Percentiles rank a stretch among this genome's conserved stretches.
Conservation (phyloP, 352 stramenopile species). For the Phytophthora boehmeriae region DNA sequence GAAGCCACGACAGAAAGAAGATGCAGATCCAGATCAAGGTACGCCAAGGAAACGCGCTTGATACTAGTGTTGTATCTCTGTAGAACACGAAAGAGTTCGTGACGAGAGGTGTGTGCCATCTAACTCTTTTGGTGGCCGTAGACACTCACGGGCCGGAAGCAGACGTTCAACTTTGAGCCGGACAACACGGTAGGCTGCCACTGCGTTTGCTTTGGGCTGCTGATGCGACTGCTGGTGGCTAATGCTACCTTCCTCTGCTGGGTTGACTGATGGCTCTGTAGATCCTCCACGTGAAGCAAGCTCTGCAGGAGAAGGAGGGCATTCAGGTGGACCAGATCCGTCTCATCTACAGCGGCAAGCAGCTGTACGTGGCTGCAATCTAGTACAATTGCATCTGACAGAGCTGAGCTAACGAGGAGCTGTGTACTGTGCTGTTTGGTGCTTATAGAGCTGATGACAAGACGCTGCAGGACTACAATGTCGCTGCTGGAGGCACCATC, state of each 20-base stretch:
- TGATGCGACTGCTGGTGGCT: background rate
- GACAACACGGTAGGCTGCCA: conserved; percentile 75
- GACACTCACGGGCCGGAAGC: conserved; percentile 88
- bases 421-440: conserved; percentile 5
- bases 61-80: background rate
- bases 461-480: conserved; percentile 97
- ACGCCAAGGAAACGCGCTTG: background rate
- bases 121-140: conserved; percentile 21
- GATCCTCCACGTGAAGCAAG: conserved; percentile 97
- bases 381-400: background rate
- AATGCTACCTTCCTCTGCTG: background rate
- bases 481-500: conserved; percentile 96
- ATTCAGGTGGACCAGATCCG: conserved; percentile 91
- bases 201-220: background rate
- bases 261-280: conserved; percentile 29
- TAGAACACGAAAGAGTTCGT: background rate
- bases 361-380: conserved; percentile 71
- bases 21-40: conserved; percentile 92
- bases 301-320: conserved; percentile 98
- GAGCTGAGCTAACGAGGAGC: background rate
- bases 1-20: conserved; percentile 6
- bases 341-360: conserved; percentile 98
- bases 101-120: background rate
- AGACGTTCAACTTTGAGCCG: conserved; percentile 90
- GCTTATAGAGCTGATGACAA: conserved; percentile 92